Base-by-base conservation (phyloP, 345 rosid genomes). In the Eucalyptus viminalis region DNA sequence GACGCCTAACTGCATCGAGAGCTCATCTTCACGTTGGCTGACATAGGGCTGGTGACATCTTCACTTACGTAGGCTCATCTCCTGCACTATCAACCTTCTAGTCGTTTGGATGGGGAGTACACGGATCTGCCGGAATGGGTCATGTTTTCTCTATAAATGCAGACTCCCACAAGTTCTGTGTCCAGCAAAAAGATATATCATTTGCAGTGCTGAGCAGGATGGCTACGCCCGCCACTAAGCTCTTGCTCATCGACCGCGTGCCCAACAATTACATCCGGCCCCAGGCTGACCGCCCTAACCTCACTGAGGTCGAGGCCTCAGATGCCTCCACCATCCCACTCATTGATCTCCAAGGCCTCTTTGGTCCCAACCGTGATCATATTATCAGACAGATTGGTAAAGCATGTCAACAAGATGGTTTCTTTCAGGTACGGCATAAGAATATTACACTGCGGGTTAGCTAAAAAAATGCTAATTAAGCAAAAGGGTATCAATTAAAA, bases 281-380 rank as follows among this genome's bases (percentile, higher is more conserved):
- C 34, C 54, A 92, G 89, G 89, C 93, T 58, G 98, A 95, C 92
- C 96, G 97, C 47, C 99, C 96, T 3, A 93, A 94, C 89, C 92
- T 97, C 91, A 47, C 94, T 2, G 92, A 92, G 8, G 93, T 93
- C 17, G 86, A 89, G 29, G 49, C 31, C 24, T 92, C 94, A 2
- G 91, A 90, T 10, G 53, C 7, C 83, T 91, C 44, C 62, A 89
- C 95, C 47, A 93, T 97, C 87, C 95, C 98, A 76, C 88, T 96
- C 5, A 94, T 97, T 44, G 98, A 97, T 85, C 94, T 97, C 47
- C 88, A 21, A 10, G 94, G 88, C 22, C 95, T 97, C 45, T 25
- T 87, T 9, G 94, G 96, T 22, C 93, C 96, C 19, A 49, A 90
- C 88, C 96, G 86, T 31, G 65, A 89, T 21, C 51, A 88, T 6